Percentiles rank a stretch among this genome's conserved stretches.
Conservation (phyloP, 148 eudicot species). For the Rhododendron vialii region DNA sequence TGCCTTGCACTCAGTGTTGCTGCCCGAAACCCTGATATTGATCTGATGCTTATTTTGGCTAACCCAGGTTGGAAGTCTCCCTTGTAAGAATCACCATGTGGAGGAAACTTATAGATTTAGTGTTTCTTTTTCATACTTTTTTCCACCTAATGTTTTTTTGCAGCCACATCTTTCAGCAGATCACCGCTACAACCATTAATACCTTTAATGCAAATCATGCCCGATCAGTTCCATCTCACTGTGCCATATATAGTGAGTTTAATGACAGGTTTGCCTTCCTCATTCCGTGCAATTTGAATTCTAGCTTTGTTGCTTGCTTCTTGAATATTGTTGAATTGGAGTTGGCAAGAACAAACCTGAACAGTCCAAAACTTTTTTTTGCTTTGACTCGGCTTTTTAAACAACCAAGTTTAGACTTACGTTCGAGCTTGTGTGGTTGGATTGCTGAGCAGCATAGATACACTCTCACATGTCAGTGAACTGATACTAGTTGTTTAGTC, state of each 20-base stretch:
- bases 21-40: conserved; percentile 59
- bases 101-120: not conserved
- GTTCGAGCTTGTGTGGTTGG: not conserved
- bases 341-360: not conserved
- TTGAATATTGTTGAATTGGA: not conserved
- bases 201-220: conserved; percentile 39
- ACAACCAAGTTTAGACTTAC: not conserved
- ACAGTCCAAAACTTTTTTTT: not conserved
- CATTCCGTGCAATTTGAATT: not conserved
- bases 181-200: conserved; percentile 44
- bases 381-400: not conserved
- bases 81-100: not conserved
- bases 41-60: conserved; percentile 58
- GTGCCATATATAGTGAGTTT: conserved; percentile 34
- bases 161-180: conserved; percentile 69
- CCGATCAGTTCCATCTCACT: conserved; percentile 30
- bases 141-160: conserved; percentile 6
- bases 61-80: conserved; percentile 56
- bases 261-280: conserved; percentile 33
- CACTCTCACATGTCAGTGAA: not conserved
- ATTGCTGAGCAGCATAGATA: not conserved
- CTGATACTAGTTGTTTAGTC: not conserved
- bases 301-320: not conserved
- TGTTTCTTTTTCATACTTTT: not conserved
- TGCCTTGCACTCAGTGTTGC: conserved; percentile 86